Base-by-base conservation (phyloP, 2,329 filamentous ascomycete genomes). In the Fusarium tanahbumbuense region DNA sequence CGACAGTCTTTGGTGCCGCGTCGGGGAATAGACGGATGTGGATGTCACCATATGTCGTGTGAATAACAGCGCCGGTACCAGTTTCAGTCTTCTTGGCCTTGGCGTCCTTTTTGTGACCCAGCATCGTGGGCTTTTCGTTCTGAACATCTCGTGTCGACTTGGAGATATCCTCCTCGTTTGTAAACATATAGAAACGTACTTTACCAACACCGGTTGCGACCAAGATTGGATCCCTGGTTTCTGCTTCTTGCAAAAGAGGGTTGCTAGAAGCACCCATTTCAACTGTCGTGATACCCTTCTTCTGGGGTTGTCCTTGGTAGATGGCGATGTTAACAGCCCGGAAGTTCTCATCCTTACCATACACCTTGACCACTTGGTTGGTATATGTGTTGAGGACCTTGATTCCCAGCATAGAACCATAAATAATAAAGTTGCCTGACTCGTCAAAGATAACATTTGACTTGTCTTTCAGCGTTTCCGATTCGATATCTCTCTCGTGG, bases 261-360 rank as follows among this genome's bases (percentile, higher is more conserved):
- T 99, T 99, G 74, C 89, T 92, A 34, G 93, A 97, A 1, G 97
- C 96, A 2, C 96, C 97, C 96, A 99, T 99, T 71, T 94, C 94
- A 25, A 98, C 92, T 0, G 97, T 99, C 6, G 96, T 92, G 18
- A 98, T 83, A 15, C 92, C 92, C 80, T 98, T 98, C 81, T 95
- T 97, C 78, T 97, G 93, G 1, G 96, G 96, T 72, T 95, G 92
- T 47, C 96, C 97, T 83, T 99, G 97, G 78, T 99, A 99, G 8
- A 99, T 82, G 20, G 92, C 88, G 15, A 99, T 83, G 77, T 94
- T 92, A 59, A 98, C 84, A 1, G 93, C 89, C 27, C 96, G 90
- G 74, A 98, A 91, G 44, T 92, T 90, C 76, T 99, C 96, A 52
- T 98, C 95, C 75, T 91, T 92, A 46, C 92, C 96, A 80, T 95